Conservation (phyloP, 805 yeast species). For the Metschnikowia similis region DNA sequence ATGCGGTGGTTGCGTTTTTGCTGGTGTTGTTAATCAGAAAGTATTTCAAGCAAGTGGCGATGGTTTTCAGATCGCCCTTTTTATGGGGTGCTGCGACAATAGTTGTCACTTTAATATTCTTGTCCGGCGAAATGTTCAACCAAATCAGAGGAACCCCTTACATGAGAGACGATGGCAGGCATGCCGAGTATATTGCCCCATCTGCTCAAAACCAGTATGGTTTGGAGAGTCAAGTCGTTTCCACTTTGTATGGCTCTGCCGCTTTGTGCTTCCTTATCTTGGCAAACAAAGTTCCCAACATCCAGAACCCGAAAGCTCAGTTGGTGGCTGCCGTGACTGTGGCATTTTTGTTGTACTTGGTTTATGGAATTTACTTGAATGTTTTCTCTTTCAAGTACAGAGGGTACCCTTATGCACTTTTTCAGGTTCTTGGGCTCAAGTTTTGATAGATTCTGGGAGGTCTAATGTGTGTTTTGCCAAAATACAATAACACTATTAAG, state of each 20-base stretch:
- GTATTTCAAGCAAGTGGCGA: slow-evolving; percentile 28
- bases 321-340: slow-evolving; percentile 46
- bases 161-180: slow-evolving; percentile 7
- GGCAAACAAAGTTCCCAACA: slow-evolving; percentile 51
- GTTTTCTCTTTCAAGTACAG: slow-evolving; percentile 67
- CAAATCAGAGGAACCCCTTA: slow-evolving; percentile 67
- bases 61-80: slow-evolving; percentile 46
- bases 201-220: slow-evolving; percentile 59
- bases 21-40: slow-evolving; percentile 23
- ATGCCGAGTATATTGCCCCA: slow-evolving; percentile 12
- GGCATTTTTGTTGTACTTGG: slow-evolving; percentile 44
- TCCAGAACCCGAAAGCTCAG: slow-evolving; percentile 42
- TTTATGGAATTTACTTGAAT: slow-evolving; percentile 59
- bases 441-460: background rate
- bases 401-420: slow-evolving; percentile 72
- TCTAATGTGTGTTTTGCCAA: background rate
- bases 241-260: slow-evolving; percentile 66
- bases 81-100: slow-evolving; percentile 72
- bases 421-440: slow-evolving; percentile 17
- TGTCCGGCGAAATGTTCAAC: slow-evolving; percentile 91
- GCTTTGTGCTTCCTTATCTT: slow-evolving; percentile 58
- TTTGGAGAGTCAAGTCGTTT: slow-evolving; percentile 83
- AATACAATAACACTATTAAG: background rate
- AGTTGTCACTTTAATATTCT: slow-evolving; percentile 64
- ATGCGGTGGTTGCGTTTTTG: slow-evolving; percentile 32